phyloP scores from a whole-genome alignment of 2,329 filamentous ascomycete species.

The Xylariales sp. region DNA sequence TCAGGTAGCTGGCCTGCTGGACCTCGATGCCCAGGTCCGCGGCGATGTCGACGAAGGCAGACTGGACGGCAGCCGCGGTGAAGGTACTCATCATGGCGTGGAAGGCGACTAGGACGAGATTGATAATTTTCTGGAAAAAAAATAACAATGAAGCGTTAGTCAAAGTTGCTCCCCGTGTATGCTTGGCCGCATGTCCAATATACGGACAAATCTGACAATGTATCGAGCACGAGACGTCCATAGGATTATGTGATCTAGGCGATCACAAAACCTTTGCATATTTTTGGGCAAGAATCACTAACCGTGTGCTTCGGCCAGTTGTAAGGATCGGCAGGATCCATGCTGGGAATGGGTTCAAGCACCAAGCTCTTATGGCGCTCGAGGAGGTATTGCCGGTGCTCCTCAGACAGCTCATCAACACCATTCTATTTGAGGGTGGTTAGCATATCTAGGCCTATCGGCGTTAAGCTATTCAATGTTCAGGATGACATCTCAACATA shows the following conservation, averaged over 20 bases:
- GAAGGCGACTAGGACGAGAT: slow-evolving; percentile 50
- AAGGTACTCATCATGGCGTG: slow-evolving; percentile 55
- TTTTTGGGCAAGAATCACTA: slow-evolving; percentile 4
- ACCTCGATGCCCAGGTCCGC: slow-evolving; percentile 43
- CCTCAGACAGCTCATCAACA: slow-evolving; percentile 27
- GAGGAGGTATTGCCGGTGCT: slow-evolving; percentile 46
- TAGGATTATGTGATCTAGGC: too few species aligned
- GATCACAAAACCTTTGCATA: background rate
- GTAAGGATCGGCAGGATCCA: slow-evolving; percentile 47
- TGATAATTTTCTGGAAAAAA: slow-evolving; percentile 39
- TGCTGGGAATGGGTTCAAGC: slow-evolving; percentile 47
- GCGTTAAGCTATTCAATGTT: too few species aligned
- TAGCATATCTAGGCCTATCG: too few species aligned
- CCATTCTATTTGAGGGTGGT: background rate
- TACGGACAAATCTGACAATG: too few species aligned
- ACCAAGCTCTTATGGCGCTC: slow-evolving; percentile 48
- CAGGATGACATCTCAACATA: too few species aligned
- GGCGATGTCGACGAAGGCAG: slow-evolving; percentile 49
- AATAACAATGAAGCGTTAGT: background rate
- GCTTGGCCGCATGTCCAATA: too few species aligned
- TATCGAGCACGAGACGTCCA: too few species aligned
- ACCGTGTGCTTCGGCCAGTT: slow-evolving; percentile 51
- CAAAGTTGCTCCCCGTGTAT: too few species aligned
- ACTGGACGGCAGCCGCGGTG: slow-evolving; percentile 48
- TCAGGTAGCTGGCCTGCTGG: slow-evolving; percentile 47